Evolutionary conservation across 306 rosid species (phyloP), one percentile per base, ranked within the genome.

Genomic region (Malus sylvestris): DNA sequence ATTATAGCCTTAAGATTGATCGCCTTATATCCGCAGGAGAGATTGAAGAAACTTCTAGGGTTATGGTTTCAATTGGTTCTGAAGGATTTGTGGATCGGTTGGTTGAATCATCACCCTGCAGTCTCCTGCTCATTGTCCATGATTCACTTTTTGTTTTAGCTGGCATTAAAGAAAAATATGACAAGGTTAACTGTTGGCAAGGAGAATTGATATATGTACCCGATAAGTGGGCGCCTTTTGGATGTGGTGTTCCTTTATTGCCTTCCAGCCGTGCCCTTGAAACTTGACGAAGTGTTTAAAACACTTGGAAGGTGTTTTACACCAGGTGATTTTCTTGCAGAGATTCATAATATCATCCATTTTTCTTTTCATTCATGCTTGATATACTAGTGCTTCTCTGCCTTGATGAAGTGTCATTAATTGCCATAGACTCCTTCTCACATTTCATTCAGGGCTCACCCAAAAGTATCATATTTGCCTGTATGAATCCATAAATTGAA

Each of bases 111-210:
- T 73, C 86, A 27, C 81, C 83, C 11, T 83, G 83, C 57, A 75
- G 68, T 33, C 81, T 84, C 65, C 70, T 94, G 76, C 78, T 89
- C 33, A 78, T 94, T 76, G 82, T 87, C 14, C 98, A 91, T 79
- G 95, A 92, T 78, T 92, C 99, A 16, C 91, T 92, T 61, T 72
- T 90, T 49, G 81, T 80, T 30, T 78, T 95, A 75, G 97, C 92
- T 46, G 83, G 88, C 65, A 70, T 92, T 9, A 86, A 90, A 70
- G 97, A 91, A 85, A 90, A 86, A 74, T 79, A 90, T 77, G 97
- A 95, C 83, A 86, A 62, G 78, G 89, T 95, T 25, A 92, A 85
- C 79, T 95, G 97, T 73, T 95, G 97, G 99, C 97, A 95, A 84
- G 99, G 99, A 72, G 99, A 95, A 67, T 79, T 90, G 69, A 53